A percentile compares a stretch with the other conserved stretches of the same genome.
phyloP scores from a whole-genome alignment of 2,329 filamentous ascomycete genomes.

The Kalaharituber pfeilii region DNA sequence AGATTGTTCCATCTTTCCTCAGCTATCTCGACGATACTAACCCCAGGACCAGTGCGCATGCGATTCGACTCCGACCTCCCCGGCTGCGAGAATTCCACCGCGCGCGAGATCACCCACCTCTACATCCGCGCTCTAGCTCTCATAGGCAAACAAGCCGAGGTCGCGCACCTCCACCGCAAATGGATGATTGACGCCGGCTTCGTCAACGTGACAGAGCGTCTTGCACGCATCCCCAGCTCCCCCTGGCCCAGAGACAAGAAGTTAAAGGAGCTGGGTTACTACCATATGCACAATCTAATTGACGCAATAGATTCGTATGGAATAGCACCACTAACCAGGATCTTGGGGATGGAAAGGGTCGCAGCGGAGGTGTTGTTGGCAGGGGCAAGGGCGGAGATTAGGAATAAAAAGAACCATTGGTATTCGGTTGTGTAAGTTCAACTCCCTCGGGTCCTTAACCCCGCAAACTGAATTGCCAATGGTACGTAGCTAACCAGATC shows the following conservation, averaged over 20 bases:
- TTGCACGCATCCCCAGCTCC: constrained; percentile 37
- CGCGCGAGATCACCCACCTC: neutral
- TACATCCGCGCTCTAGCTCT: neutral
- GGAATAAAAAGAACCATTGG: neutral
- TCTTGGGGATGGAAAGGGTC: neutral
- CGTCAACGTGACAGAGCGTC: constrained; percentile 33
- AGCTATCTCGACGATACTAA: neutral
- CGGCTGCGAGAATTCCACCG: neutral
- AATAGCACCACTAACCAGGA: neutral
- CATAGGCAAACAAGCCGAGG: neutral
- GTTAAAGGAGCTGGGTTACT: constrained; percentile 1
- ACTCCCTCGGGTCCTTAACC: neutral
- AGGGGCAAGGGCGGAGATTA: neutral
- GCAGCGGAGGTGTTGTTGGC: neutral
- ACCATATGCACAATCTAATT: neutral
- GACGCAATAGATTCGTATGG: neutral
- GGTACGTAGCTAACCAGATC: neutral
- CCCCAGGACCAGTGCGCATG: constrained; percentile 1
- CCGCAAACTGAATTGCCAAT: neutral
- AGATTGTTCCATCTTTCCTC: neutral
- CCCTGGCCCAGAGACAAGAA: constrained; percentile 32
- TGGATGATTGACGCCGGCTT: constrained; percentile 31
- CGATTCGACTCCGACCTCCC: neutral
- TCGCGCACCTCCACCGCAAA: neutral
- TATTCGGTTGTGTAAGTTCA: neutral